These are phyloP conservation scores for Kentomonas sorsogonicus DNA, from an alignment of 208 protist species.

Conservation along the genomic window DNA sequence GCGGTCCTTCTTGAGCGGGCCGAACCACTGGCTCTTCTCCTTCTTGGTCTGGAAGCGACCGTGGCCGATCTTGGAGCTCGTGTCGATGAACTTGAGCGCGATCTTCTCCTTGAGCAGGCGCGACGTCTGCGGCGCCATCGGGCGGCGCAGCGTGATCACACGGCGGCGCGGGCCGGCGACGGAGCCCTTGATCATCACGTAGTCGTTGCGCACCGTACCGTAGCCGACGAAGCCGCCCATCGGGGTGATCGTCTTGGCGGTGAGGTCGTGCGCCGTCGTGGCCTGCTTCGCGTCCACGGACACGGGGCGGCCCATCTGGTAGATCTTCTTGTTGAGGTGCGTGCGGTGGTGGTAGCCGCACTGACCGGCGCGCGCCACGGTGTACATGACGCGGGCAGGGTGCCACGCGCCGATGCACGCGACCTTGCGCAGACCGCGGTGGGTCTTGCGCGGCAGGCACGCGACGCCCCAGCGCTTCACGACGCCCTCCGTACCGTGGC, in stretches of 20 bases:
- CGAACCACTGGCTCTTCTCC: constrained; percentile 97
- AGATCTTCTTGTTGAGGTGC: constrained; percentile 99
- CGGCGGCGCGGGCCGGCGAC: constrained; percentile 94
- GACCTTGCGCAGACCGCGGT: constrained; percentile 99
- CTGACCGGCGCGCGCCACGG: constrained; percentile 99
- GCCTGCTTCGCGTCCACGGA: constrained; percentile 78
- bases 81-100: constrained; percentile 99
- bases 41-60: constrained; percentile 98
- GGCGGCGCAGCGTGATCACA: constrained; percentile 97
- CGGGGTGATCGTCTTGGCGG: constrained; percentile 98
- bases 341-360: constrained; percentile 98
- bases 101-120: constrained; percentile 91
- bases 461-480: constrained; percentile 96
- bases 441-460: constrained; percentile 98
- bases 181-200: constrained; percentile 97
- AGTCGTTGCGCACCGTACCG: constrained; percentile 96
- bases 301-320: constrained; percentile 93
- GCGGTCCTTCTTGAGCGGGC: constrained; percentile 92
- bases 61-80: constrained; percentile 98
- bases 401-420: constrained; percentile 99
- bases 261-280: constrained; percentile 97
- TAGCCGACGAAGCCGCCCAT: constrained; percentile 99
- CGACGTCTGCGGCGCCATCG: constrained; percentile 86
- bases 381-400: constrained; percentile 95
- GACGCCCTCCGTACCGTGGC: constrained; percentile 98